These are phyloP conservation scores for Zymoseptoria pseudotritici DNA, from an alignment of 2,329 filamentous ascomycete genomes.

Conservation along the genomic window DNA sequence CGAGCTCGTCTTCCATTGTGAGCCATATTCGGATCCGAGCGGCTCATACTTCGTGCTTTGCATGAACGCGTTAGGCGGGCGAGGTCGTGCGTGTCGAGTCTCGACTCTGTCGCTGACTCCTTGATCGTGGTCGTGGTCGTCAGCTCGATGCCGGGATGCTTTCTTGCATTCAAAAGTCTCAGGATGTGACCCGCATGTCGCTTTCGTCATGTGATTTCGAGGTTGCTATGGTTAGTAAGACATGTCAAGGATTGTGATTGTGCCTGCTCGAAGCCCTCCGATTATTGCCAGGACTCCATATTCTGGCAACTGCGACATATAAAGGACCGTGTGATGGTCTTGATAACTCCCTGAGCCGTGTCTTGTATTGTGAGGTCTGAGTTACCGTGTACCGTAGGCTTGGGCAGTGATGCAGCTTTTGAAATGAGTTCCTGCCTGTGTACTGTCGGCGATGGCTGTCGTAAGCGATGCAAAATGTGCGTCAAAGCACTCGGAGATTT, in stretches of 20 bases:
- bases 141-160: not conserved
- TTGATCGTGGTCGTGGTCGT: not conserved
- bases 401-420: not conserved
- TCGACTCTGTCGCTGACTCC: not conserved
- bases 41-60: not conserved
- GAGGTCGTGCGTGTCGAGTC: not conserved
- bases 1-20: not conserved
- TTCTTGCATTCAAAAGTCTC: not conserved
- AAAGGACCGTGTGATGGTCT: too few relatives aligned
- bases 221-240: not conserved
- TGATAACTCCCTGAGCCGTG: not conserved
- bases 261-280: not conserved
- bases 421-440: not conserved
- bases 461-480: too few relatives aligned
- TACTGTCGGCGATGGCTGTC: too few relatives aligned
- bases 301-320: too few relatives aligned
- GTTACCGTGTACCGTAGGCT: not conserved
- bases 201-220: not conserved
- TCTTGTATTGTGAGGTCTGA: not conserved
- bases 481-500: too few relatives aligned
- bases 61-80: not conserved
- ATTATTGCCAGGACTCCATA: not conserved
- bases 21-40: not conserved
- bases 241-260: not conserved
- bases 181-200: not conserved